phyloP scores from a whole-genome alignment of 1,139 yeast species.

The Diutina catenulata region DNA sequence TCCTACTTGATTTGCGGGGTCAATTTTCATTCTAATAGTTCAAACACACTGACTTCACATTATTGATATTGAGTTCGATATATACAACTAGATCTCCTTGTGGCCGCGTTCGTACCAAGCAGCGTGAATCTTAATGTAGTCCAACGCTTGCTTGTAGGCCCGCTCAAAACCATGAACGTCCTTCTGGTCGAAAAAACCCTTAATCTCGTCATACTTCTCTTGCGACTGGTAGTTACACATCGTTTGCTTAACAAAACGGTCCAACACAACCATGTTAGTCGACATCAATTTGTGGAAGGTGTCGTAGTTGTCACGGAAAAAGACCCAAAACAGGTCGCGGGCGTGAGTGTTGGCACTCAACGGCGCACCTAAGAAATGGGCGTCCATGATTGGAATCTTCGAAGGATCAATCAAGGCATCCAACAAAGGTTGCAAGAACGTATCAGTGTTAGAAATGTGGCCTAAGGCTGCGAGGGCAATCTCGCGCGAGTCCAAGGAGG shows the following conservation, averaged over 20 bases:
- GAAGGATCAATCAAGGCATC: slow-evolving; percentile 22
- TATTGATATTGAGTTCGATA: too few species aligned
- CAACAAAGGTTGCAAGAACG: slow-evolving; percentile 27
- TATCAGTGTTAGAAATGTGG: slow-evolving; percentile 25
- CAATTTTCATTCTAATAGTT: too few species aligned
- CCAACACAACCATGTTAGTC: slow-evolving; percentile 49
- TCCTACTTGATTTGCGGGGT: too few species aligned
- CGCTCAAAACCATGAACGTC: slow-evolving; percentile 53
- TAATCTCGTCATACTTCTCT: slow-evolving; percentile 32
- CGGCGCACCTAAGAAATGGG: slow-evolving; percentile 44
- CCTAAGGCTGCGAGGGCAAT: slow-evolving; percentile 55
- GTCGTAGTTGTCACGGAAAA: slow-evolving; percentile 42
- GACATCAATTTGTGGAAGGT: slow-evolving; percentile 35
- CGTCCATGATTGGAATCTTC: slow-evolving; percentile 58
- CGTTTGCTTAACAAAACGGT: slow-evolving; percentile 47
- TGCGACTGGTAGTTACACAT: slow-evolving; percentile 34
- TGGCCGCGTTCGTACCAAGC: slow-evolving; percentile 34
- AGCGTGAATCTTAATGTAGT: slow-evolving; percentile 35
- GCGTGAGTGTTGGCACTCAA: slow-evolving; percentile 40
- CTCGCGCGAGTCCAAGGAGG: slow-evolving; percentile 58
- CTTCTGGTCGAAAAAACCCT: slow-evolving; percentile 39
- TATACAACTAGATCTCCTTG: slow-evolving; percentile 15
- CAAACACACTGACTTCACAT: too few species aligned
- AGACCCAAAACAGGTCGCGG: slow-evolving; percentile 43
- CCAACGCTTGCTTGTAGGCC: slow-evolving; percentile 44